phyloP scores from a whole-genome alignment of 495 filamentous ascomycete species.

The Neurospora sp. region DNA sequence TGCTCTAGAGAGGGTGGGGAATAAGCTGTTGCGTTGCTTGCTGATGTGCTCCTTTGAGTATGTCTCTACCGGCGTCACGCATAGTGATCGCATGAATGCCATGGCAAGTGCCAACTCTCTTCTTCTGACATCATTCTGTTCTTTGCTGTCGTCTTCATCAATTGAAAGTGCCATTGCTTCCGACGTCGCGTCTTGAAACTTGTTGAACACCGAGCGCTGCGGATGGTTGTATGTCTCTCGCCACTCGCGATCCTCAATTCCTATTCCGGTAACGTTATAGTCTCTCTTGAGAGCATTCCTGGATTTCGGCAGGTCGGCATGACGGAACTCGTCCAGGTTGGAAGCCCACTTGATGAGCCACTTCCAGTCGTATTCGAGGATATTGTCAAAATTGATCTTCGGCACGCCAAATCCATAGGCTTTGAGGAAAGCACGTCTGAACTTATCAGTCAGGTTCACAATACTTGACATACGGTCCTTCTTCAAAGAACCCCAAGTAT shows the following conservation, averaged over 20 bases:
- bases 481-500: constrained; percentile 48
- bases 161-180: constrained; percentile 17
- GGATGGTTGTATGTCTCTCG: constrained; percentile 36
- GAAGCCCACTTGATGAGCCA: constrained; percentile 60
- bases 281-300: constrained; percentile 21
- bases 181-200: constrained; percentile 32
- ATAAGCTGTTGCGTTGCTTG: constrained; percentile 26
- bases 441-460: constrained; percentile 60
- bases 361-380: constrained; percentile 68
- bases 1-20: constrained; percentile 18
- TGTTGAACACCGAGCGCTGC: constrained; percentile 32
- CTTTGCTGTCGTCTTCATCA: constrained; percentile 4
- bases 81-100: constrained; percentile 24
- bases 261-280: constrained; percentile 20
- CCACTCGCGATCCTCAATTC: constrained; percentile 31
- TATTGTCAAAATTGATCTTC: constrained; percentile 58
- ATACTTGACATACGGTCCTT: constrained; percentile 52
- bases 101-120: constrained; percentile 16
- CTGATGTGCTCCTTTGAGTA: constrained; percentile 27
- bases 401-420: constrained; percentile 67
- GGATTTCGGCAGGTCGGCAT: constrained; percentile 27
- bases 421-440: constrained; percentile 62
- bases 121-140: not conserved
- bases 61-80: constrained; percentile 23
- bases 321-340: constrained; percentile 26